Evolutionary conservation across 2,329 filamentous ascomycete species (phyloP).

Genomic region (Fusarium sp.): DNA sequence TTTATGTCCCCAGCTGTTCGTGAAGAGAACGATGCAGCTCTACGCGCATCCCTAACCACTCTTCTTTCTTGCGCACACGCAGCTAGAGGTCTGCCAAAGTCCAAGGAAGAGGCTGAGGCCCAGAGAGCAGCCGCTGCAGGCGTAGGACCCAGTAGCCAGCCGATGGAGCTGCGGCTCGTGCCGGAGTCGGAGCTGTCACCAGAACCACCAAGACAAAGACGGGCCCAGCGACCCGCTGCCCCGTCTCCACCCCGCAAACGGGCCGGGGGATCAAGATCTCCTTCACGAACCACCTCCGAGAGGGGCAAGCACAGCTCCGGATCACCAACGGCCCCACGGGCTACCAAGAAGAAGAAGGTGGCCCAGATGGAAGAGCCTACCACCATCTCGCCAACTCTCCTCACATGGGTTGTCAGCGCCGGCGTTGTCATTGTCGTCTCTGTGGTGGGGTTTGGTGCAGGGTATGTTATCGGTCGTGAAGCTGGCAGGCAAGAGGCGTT

Average conservation of each 20-base stretch:
- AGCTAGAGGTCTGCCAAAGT: conserved; percentile 82
- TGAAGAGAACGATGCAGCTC: conserved; percentile 90
- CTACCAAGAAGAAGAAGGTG: conserved; percentile 70
- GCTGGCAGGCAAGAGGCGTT: conserved; percentile 70
- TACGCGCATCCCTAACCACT: conserved; percentile 93
- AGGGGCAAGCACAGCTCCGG: conserved; percentile 63
- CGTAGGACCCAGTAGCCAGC: conserved; percentile 61
- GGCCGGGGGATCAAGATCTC: conserved; percentile 41
- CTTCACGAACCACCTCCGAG: conserved; percentile 50
- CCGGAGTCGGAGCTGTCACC: conserved; percentile 69
- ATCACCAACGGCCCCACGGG: conserved; percentile 55
- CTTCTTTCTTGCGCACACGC: conserved; percentile 94
- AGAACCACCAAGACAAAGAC: conserved; percentile 43
- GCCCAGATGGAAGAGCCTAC: conserved; percentile 53
- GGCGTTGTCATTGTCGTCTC: conserved; percentile 75
- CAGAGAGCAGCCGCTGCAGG: conserved; percentile 50
- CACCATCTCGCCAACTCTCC: conserved; percentile 67
- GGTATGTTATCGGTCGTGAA: conserved; percentile 74
- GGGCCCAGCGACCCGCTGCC: conserved; percentile 37
- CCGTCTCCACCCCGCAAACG: conserved; percentile 43
- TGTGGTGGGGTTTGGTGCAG: conserved; percentile 75
- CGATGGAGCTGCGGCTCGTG: conserved; percentile 68
- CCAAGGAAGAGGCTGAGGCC: conserved; percentile 59
- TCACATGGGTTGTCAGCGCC: conserved; percentile 74
- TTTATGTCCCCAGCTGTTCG: conserved; percentile 80